phyloP scores from a whole-genome alignment of 2,329 filamentous ascomycete species.

The Hymenoscyphus infarciens region DNA sequence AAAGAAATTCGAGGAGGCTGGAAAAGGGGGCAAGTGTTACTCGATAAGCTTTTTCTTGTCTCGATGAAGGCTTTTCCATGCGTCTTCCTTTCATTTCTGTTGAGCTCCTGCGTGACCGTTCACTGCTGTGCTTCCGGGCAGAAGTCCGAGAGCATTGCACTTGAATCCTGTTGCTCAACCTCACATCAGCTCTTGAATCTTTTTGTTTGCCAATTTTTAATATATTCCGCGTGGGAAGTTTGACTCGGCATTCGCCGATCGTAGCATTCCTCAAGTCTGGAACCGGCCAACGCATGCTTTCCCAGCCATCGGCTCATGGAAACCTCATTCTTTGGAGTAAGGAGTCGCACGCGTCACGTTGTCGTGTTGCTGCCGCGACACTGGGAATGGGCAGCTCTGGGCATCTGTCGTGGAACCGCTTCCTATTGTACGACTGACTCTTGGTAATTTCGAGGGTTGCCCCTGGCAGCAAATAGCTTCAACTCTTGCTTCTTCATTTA shows the following conservation, averaged over 20 bases:
- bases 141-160: slow-evolving; percentile 6
- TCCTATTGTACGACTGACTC: slow-evolving; percentile 30
- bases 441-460: slow-evolving; percentile 30
- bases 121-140: slow-evolving; percentile 4
- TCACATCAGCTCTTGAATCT: neutral
- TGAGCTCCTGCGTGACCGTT: slow-evolving; percentile 6
- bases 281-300: slow-evolving; percentile 7
- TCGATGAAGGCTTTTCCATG: slow-evolving; percentile 20
- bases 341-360: slow-evolving; percentile 21
- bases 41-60: slow-evolving; percentile 18
- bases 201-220: slow-evolving; percentile 1
- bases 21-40: slow-evolving; percentile 16
- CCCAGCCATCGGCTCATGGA: slow-evolving; percentile 15
- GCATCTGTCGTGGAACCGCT: slow-evolving; percentile 17
- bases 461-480: slow-evolving; percentile 27
- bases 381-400: slow-evolving; percentile 28
- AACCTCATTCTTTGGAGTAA: slow-evolving; percentile 23
- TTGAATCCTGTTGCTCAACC: neutral
- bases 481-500: slow-evolving; percentile 8
- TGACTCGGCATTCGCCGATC: slow-evolving; percentile 2
- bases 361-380: slow-evolving; percentile 22
- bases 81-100: slow-evolving; percentile 11
- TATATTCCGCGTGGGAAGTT: neutral
- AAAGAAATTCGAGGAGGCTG: slow-evolving; percentile 14
- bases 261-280: slow-evolving; percentile 23